A percentile compares a stretch with the other conserved stretches of the same genome.
These are phyloP conservation scores for Rhizophagus sp. DNA, from an alignment of 192 early-diverging fungal genomes.

Conservation along the genomic window DNA sequence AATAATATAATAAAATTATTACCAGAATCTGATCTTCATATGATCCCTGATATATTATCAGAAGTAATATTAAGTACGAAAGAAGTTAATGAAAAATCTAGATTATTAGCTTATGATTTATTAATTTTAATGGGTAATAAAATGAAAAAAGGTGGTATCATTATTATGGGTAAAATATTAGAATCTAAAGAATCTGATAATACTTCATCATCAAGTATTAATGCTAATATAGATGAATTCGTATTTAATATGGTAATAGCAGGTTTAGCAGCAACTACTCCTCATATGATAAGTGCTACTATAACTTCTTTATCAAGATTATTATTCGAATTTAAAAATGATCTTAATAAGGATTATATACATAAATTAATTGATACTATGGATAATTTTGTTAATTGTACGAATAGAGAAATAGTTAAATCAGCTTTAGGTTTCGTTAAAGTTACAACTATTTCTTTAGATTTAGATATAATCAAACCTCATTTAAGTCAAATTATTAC, in stretches of 20 bases:
- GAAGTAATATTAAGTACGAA: constrained; percentile 94
- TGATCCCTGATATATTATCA: constrained; percentile 84
- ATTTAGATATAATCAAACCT: constrained; percentile 65
- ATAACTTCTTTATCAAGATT: constrained; percentile 80
- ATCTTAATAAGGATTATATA: constrained; percentile 61
- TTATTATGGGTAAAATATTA: constrained; percentile 38
- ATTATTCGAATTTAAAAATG: constrained; percentile 90
- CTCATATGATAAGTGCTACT: constrained; percentile 91
- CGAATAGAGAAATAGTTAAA: constrained; percentile 90
- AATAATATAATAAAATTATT: constrained; percentile 64
- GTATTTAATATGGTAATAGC: constrained; percentile 89
- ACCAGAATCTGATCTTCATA: constrained; percentile 68
- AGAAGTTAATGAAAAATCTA: constrained; percentile 88
- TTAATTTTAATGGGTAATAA: constrained; percentile 87
- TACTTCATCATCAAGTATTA: constrained; percentile 24
- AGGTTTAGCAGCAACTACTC: constrained; percentile 88
- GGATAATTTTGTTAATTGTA: constrained; percentile 75
- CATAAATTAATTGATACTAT: constrained; percentile 80
- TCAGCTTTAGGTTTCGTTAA: constrained; percentile 92
- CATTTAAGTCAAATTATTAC: constrained; percentile 74
- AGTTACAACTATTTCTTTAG: constrained; percentile 79
- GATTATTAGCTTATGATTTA: constrained; percentile 79
- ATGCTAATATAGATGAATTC: constrained; percentile 74
- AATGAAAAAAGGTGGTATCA: constrained; percentile 76
- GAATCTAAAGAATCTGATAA: constrained; percentile 1